Evolutionary conservation across 768 basidiomycete species (phyloP).

Genomic region (Lactarius indigo): DNA sequence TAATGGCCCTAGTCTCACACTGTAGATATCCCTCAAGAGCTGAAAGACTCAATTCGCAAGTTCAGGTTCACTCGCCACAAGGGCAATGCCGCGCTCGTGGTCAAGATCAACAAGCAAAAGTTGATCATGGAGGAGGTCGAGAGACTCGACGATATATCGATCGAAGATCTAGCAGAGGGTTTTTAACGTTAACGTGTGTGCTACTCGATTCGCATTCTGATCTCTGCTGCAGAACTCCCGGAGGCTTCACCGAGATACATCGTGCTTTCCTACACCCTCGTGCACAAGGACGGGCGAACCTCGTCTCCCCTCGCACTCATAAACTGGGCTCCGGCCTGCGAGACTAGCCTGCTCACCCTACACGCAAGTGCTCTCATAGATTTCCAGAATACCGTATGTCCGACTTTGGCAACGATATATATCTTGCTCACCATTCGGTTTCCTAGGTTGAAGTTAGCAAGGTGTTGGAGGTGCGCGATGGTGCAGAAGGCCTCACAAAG

Average conservation of each 20-base stretch:
- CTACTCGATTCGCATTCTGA: conserved; percentile 5
- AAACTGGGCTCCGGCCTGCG: conserved; percentile 86
- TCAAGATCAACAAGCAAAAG: conserved; percentile 86
- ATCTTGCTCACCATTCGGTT: conserved; percentile 5
- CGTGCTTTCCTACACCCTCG: conserved; percentile 76
- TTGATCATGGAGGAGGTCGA: conserved; percentile 83
- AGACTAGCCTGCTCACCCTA: conserved; percentile 67
- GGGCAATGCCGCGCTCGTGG: conserved; percentile 70
- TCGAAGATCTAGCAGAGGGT: conserved; percentile 91
- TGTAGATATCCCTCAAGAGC: conserved; percentile 78
- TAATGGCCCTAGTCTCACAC: conserved; percentile 52
- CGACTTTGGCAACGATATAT: background rate
- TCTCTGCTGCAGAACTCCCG: conserved; percentile 62
- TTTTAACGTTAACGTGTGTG: conserved; percentile 11
- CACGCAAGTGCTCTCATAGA: conserved; percentile 79
- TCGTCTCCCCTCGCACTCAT: conserved; percentile 83
- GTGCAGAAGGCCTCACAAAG: conserved; percentile 75
- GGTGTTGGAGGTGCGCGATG: conserved; percentile 79
- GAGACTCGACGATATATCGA: conserved; percentile 67
- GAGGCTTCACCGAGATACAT: conserved; percentile 86
- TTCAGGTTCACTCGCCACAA: conserved; percentile 71
- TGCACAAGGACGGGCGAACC: conserved; percentile 75
- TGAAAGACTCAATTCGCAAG: conserved; percentile 78
- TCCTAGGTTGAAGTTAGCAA: conserved; percentile 72
- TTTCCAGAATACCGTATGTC: conserved; percentile 68